Evolutionary conservation across 2,329 filamentous ascomycete genomes (phyloP).

Genomic region (Verticillium albo-atrum): DNA sequence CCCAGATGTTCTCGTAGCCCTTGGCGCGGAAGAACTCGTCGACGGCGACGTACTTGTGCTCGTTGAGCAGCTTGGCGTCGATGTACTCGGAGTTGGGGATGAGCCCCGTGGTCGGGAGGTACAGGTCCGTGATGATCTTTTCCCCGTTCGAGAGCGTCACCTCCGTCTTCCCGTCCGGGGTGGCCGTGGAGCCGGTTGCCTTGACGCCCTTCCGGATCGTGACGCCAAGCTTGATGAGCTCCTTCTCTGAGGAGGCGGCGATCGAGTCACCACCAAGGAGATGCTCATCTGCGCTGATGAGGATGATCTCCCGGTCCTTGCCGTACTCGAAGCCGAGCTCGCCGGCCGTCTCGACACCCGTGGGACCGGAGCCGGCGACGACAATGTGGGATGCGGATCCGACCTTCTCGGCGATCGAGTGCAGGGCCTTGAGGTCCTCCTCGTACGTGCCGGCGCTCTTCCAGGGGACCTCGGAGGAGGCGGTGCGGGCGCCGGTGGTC

Average conservation of each 20-base stretch:
- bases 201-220: slow-evolving; percentile 36
- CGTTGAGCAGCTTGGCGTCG: slow-evolving; percentile 36
- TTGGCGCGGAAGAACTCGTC: slow-evolving; percentile 47
- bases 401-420: slow-evolving; percentile 34
- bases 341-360: slow-evolving; percentile 50
- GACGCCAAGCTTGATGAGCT: slow-evolving; percentile 51
- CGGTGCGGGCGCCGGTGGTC: slow-evolving; percentile 47
- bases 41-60: slow-evolving; percentile 39
- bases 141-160: slow-evolving; percentile 42
- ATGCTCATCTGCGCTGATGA: slow-evolving; percentile 36
- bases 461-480: slow-evolving; percentile 41
- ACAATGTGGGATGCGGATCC: slow-evolving; percentile 45
- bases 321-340: slow-evolving; percentile 48
- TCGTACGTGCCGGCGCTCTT: slow-evolving; percentile 45
- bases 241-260: slow-evolving; percentile 34
- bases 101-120: slow-evolving; percentile 52
- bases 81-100: slow-evolving; percentile 52
- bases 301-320: slow-evolving; percentile 42
- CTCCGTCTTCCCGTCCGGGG: slow-evolving; percentile 40
- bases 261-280: slow-evolving; percentile 40
- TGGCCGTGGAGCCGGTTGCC: slow-evolving; percentile 28
- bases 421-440: slow-evolving; percentile 35
- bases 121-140: slow-evolving; percentile 48
- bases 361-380: slow-evolving; percentile 52
- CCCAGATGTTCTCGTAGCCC: slow-evolving; percentile 43